A percentile compares a stretch with the other conserved stretches of the same genome.
phyloP scores from a whole-genome alignment of 1,284 basidiomycete genomes.

The Leccinum pallidistipes region DNA sequence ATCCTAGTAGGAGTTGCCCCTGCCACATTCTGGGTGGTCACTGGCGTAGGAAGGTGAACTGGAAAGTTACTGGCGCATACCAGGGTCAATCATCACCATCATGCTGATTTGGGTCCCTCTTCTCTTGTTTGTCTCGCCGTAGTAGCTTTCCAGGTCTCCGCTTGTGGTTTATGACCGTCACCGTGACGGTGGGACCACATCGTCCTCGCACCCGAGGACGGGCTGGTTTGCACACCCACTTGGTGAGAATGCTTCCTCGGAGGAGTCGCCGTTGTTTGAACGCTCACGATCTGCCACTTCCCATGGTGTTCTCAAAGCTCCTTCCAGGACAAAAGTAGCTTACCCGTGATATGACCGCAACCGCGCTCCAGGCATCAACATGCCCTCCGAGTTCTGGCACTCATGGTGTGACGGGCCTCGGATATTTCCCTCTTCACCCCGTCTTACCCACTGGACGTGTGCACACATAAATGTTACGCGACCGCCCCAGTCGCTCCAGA shows the following conservation, averaged over 20 bases:
- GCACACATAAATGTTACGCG: not conserved
- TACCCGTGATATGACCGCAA: not conserved
- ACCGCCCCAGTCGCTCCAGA: not conserved
- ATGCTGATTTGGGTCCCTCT: not conserved
- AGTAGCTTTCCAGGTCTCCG: not conserved
- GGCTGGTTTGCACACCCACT: not conserved
- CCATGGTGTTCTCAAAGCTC: not conserved
- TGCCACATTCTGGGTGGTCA: too few relatives aligned
- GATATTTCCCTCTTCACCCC: not conserved
- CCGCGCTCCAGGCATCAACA: not conserved
- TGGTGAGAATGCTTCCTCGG: not conserved
- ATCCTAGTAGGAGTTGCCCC: too few relatives aligned
- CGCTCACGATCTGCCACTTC: not conserved
- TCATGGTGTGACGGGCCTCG: not conserved
- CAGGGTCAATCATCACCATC: too few relatives aligned
- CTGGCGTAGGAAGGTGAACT: too few relatives aligned
- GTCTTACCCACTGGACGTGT: not conserved
- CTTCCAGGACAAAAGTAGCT: not conserved
- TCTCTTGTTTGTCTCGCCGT: not conserved
- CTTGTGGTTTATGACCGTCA: not conserved
- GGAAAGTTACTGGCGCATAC: too few relatives aligned
- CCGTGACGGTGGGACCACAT: too few relatives aligned
- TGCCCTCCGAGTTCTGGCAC: not conserved
- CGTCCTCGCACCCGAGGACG: too few relatives aligned
- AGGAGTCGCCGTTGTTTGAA: not conserved